phyloP scores from a whole-genome alignment of 768 basidiomycete genomes.

The Brasilioporus rufonigricans region DNA sequence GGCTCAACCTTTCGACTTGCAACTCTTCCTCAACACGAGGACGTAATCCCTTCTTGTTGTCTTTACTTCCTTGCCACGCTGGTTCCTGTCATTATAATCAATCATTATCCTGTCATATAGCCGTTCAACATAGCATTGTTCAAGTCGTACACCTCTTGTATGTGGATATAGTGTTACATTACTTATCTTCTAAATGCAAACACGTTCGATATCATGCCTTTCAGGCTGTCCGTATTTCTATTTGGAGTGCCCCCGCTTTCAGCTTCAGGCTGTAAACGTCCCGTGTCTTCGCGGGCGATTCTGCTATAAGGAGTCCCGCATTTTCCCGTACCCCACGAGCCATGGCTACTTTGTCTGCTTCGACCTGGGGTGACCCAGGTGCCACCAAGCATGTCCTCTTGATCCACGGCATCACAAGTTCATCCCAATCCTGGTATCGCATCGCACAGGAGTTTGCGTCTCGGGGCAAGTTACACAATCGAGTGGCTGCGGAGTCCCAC shows the following conservation, averaged over 20 bases:
- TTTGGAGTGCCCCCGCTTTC: not conserved
- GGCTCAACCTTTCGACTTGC: slow-evolving; percentile 55
- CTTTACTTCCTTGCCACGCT: not conserved
- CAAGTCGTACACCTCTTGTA: slow-evolving; percentile 14
- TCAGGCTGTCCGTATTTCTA: not conserved
- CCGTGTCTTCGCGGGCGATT: not conserved
- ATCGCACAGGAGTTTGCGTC: slow-evolving; percentile 11
- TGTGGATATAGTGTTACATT: slow-evolving; percentile 25
- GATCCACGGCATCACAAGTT: slow-evolving; percentile 15
- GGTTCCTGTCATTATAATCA: not conserved
- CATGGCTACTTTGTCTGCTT: slow-evolving; percentile 2
- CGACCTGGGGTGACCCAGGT: slow-evolving; percentile 14
- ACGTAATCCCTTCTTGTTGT: slow-evolving; percentile 33
- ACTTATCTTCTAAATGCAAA: slow-evolving; percentile 25
- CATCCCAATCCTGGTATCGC: slow-evolving; percentile 14
- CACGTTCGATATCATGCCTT: not conserved
- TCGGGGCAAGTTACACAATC: slow-evolving; percentile 8
- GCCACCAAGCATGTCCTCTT: slow-evolving; percentile 18
- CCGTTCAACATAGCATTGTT: slow-evolving; percentile 13
- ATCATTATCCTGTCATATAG: slow-evolving; percentile 7
- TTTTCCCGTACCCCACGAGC: not conserved
- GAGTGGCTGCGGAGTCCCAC: not conserved
- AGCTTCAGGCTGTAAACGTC: not conserved
- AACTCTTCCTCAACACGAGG: slow-evolving; percentile 49
- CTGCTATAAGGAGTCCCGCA: not conserved